These are phyloP conservation scores for Penicillium sclerotigenum DNA, from an alignment of 2,329 filamentous ascomycete genomes.

Conservation along the genomic window DNA sequence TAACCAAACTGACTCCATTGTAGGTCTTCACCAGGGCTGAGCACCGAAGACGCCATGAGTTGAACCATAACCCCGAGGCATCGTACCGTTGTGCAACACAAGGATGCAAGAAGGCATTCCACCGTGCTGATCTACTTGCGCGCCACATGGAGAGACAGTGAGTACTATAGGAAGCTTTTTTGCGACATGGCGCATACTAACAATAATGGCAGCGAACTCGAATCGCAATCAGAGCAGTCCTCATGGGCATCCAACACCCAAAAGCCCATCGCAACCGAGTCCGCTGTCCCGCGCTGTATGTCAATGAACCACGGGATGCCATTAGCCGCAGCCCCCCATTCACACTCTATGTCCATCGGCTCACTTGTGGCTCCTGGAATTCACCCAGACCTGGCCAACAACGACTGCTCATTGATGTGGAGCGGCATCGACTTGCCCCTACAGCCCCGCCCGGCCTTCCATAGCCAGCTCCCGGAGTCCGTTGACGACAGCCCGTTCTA, in stretches of 20 bases:
- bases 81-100: conserved; percentile 43
- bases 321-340: conserved; percentile 27
- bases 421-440: conserved; percentile 36
- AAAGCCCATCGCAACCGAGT: conserved; percentile 20
- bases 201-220: conserved; percentile 31
- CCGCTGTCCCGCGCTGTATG: conserved; percentile 24
- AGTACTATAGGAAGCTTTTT: conserved; percentile 20
- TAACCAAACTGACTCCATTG: conserved; percentile 11
- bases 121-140: conserved; percentile 47
- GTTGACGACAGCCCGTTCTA: conserved; percentile 43
- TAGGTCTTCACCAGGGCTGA: conserved; percentile 52
- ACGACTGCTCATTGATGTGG: conserved; percentile 36
- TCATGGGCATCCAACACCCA: conserved; percentile 30
- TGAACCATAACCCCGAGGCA: conserved; percentile 50
- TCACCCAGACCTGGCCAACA: conserved; percentile 32
- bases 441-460: conserved; percentile 28
- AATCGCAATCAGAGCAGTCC: conserved; percentile 32
- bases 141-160: conserved; percentile 52
- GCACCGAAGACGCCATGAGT: conserved; percentile 48
- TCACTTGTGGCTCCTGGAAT: conserved; percentile 36
- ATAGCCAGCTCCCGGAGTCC: conserved; percentile 36
- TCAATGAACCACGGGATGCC: conserved; percentile 23
- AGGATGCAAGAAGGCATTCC: conserved; percentile 49
- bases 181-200: conserved; percentile 8
- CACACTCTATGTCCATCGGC: conserved; percentile 37